These are phyloP conservation scores for Solanum chiquidenum DNA, from an alignment of 257 asterid genomes.

Conservation along the genomic window DNA sequence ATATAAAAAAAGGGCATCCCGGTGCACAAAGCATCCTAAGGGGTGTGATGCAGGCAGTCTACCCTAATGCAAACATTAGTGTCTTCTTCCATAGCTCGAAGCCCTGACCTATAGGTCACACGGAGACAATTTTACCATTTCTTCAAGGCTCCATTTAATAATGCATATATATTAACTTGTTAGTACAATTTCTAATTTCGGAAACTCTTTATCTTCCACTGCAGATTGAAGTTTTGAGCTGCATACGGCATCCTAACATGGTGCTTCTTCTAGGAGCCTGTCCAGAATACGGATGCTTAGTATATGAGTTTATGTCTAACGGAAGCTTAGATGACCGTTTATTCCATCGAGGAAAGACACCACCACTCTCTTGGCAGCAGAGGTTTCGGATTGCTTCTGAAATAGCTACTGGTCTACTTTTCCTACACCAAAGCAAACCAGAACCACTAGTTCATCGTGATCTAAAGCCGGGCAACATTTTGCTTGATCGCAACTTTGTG, in stretches of 20 bases:
- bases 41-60: too few species aligned
- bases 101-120: not conserved
- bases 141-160: not conserved
- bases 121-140: not conserved
- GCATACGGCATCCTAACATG: constrained; percentile 28
- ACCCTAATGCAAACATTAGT: not conserved
- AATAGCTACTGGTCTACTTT: constrained; percentile 17
- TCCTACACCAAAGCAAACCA: constrained; percentile 24
- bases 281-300: constrained; percentile 26
- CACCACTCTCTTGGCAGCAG: constrained; percentile 21
- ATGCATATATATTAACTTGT: not conserved
- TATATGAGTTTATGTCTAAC: constrained; percentile 22
- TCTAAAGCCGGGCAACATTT: constrained; percentile 21
- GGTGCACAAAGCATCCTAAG: too few species aligned
- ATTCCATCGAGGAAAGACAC: constrained; percentile 13
- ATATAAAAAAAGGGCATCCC: not conserved
- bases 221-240: constrained; percentile 25
- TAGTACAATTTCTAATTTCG: not conserved
- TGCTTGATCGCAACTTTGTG: constrained; percentile 24
- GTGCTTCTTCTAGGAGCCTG: constrained; percentile 31
- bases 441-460: constrained; percentile 28
- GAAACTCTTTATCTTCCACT: not conserved
- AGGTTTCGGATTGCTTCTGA: constrained; percentile 21
- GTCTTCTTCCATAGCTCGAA: not conserved
- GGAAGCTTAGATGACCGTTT: constrained; percentile 30